Evolutionary conservation across 2,329 filamentous ascomycete genomes (phyloP).

Genomic region (Xylogone sp.): DNA sequence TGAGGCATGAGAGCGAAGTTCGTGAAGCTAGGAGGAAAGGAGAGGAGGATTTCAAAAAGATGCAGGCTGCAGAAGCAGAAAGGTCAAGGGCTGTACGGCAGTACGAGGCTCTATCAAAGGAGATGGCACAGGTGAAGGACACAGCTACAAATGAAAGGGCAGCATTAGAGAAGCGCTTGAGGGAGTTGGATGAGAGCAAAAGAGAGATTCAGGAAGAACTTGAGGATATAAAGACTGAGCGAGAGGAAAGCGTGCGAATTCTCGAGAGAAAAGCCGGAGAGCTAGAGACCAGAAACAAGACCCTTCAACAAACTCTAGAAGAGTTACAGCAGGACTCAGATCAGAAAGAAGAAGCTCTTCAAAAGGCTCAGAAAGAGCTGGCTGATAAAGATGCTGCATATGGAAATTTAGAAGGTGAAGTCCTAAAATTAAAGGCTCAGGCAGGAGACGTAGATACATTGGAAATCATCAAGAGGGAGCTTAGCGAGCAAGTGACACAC

Average conservation of each 20-base stretch:
- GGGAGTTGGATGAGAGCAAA: slow-evolving; percentile 71
- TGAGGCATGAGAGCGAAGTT: slow-evolving; percentile 80
- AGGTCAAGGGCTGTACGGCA: slow-evolving; percentile 46
- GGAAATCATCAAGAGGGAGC: slow-evolving; percentile 77
- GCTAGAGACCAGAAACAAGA: slow-evolving; percentile 55
- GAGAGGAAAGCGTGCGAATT: slow-evolving; percentile 66
- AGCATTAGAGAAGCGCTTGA: slow-evolving; percentile 63
- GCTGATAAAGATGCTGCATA: slow-evolving; percentile 66
- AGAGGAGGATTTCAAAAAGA: slow-evolving; percentile 77
- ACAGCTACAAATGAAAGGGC: slow-evolving; percentile 52
- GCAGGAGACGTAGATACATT: slow-evolving; percentile 84
- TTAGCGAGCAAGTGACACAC: slow-evolving; percentile 88
- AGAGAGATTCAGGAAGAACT: slow-evolving; percentile 74
- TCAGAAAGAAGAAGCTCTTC: slow-evolving; percentile 23
- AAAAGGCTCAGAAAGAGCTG: slow-evolving; percentile 37
- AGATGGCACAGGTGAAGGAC: slow-evolving; percentile 50
- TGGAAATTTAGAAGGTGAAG: slow-evolving; percentile 75
- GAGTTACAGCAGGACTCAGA: slow-evolving; percentile 44
- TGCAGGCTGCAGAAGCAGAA: slow-evolving; percentile 55
- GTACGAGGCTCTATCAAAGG: slow-evolving; percentile 45
- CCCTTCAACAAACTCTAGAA: slow-evolving; percentile 51
- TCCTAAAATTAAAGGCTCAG: slow-evolving; percentile 79
- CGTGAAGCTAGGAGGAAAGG: slow-evolving; percentile 75
- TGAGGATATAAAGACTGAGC: slow-evolving; percentile 62
- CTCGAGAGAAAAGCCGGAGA: slow-evolving; percentile 58